Evolutionary conservation across 129 eudicot species (phyloP).

Genomic region (Ambrosia trifida): DNA sequence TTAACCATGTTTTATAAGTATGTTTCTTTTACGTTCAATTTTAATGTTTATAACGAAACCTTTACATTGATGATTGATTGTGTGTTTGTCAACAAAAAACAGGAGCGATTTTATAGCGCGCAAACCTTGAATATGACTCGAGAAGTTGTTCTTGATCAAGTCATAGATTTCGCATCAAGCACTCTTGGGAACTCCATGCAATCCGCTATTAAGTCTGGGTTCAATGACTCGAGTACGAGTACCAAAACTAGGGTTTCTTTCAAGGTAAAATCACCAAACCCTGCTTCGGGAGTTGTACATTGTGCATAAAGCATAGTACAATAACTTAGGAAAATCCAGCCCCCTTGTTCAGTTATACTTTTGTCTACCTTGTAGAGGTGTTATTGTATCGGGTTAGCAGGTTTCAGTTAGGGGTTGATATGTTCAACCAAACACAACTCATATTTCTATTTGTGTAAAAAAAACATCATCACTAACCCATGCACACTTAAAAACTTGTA

Average conservation of each 20-base stretch:
- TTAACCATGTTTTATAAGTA: no score
- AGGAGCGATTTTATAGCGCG: constrained; percentile 59
- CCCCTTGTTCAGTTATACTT: background rate
- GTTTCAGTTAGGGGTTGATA: no score
- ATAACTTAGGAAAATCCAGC: background rate
- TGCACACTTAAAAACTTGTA: no score
- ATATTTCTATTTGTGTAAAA: no score
- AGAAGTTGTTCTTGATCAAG: constrained; percentile 40
- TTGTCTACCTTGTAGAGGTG: background rate
- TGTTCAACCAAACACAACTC: no score
- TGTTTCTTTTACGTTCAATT: background rate
- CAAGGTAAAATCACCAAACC: constrained; percentile 51
- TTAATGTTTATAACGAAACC: background rate
- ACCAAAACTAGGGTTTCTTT: constrained; percentile 69
- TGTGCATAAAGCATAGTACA: constrained; percentile 8
- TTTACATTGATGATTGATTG: background rate
- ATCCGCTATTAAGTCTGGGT: constrained; percentile 59
- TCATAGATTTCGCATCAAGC: constrained; percentile 43
- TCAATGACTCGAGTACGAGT: constrained; percentile 49
- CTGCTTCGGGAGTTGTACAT: constrained; percentile 10
- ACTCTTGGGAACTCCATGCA: constrained; percentile 42
- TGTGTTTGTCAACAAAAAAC: constrained; percentile 23
- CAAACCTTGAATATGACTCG: constrained; percentile 57
- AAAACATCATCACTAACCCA: no score
- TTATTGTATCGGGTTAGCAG: no score